These are phyloP conservation scores for Karstenula rhodostoma DNA, from an alignment of 2,329 filamentous ascomycete genomes.

Conservation along the genomic window DNA sequence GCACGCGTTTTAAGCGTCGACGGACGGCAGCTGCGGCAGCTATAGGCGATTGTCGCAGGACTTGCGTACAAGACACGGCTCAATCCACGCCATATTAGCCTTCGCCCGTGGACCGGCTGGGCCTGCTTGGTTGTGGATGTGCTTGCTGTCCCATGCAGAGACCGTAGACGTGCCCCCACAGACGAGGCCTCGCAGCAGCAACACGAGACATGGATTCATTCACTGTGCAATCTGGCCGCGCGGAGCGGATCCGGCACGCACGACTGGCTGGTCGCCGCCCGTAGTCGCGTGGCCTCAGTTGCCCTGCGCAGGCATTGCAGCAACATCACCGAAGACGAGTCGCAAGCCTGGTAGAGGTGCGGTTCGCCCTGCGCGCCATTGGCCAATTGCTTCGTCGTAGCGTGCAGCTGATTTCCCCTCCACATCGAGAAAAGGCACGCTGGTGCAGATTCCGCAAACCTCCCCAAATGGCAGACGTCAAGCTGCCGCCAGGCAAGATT, in stretches of 20 bases:
- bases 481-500: constrained; percentile 62
- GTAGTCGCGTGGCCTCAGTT: constrained; percentile 4
- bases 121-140: constrained; percentile 17
- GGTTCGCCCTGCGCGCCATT: constrained; percentile 25
- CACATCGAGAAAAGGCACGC: constrained; percentile 28
- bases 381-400: constrained; percentile 28
- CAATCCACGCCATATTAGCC: constrained; percentile 26
- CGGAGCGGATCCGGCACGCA: constrained; percentile 4
- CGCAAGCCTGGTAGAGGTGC: not conserved
- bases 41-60: constrained; percentile 34
- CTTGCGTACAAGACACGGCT: constrained; percentile 32
- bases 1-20: constrained; percentile 12
- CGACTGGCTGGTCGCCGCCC: not conserved
- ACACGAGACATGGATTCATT: not conserved
- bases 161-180: not conserved
- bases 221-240: not conserved
- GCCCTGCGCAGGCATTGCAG: constrained; percentile 11
- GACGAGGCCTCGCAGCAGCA: constrained; percentile 6
- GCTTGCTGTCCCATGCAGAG: too few relatives aligned
- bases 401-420: constrained; percentile 26
- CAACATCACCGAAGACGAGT: constrained; percentile 5
- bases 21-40: constrained; percentile 18
- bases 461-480: constrained; percentile 37
- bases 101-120: constrained; percentile 34
- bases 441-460: constrained; percentile 25